Conservation (phyloP, 345 rosid genomes). For the Eucalyptus rudis region DNA sequence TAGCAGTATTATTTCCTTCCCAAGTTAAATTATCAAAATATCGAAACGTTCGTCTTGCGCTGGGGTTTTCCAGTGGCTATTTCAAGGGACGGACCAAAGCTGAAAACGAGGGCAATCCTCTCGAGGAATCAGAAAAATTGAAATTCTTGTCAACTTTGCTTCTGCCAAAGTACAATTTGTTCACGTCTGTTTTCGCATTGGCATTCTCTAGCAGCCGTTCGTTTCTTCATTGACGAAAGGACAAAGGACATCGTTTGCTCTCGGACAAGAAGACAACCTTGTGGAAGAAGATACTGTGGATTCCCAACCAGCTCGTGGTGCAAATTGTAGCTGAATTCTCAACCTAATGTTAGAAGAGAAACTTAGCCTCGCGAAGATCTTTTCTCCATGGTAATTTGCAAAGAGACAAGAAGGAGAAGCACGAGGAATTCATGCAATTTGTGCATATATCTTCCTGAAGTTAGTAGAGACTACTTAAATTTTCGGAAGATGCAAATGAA, state of each 20-base stretch:
- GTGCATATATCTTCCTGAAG: not conserved
- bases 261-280: not conserved
- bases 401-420: not conserved
- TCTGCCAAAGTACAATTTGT: not conserved
- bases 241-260: not conserved
- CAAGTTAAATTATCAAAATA: not conserved
- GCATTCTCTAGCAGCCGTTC: accelerated
- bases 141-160: not conserved
- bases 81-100: not conserved
- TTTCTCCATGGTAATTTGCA: not conserved
- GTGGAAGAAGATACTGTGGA: not conserved
- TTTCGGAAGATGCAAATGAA: not conserved
- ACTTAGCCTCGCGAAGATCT: not conserved
- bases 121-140: accelerated
- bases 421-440: not conserved
- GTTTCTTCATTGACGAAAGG: not conserved
- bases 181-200: not conserved
- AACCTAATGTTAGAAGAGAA: not conserved
- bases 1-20: not conserved
- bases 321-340: not conserved
- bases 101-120: not conserved
- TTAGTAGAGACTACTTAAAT: not conserved
- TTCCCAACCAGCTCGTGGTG: not conserved
- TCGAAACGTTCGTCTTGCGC: no score
- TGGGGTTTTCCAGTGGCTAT: not conserved